Conservation (phyloP, 1,284 basidiomycete species). For the Pseudomicrostroma phylloplanum region DNA sequence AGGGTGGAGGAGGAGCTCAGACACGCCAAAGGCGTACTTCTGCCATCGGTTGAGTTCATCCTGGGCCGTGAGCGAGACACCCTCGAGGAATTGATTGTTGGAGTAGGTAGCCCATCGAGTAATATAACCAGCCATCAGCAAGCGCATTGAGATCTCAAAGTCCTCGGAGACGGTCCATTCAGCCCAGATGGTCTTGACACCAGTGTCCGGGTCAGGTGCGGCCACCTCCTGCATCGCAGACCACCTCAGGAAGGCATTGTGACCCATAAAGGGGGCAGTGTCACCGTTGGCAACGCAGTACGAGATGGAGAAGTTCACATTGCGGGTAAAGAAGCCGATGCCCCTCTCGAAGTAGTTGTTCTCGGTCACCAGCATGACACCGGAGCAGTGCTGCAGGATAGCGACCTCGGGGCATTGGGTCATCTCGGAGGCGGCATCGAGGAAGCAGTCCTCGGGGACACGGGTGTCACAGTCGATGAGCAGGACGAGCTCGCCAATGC, state of each 20-base stretch:
- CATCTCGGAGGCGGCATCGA: constrained; percentile 75
- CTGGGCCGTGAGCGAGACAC: constrained; percentile 68
- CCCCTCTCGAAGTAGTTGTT: constrained; percentile 79
- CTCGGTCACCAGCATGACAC: constrained; percentile 70
- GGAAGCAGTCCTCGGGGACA: constrained; percentile 76
- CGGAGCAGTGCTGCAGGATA: constrained; percentile 75
- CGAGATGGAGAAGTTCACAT: constrained; percentile 36
- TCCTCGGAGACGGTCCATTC: constrained; percentile 75
- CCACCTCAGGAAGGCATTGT: constrained; percentile 82
- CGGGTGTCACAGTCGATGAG: constrained; percentile 69
- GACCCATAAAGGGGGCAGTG: constrained; percentile 70
- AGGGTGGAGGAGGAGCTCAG: constrained; percentile 39
- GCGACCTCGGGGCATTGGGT: constrained; percentile 68
- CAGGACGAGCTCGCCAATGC: constrained; percentile 36
- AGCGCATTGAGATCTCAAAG: constrained; percentile 64
- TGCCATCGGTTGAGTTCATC: constrained; percentile 79
- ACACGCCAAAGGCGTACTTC: constrained; percentile 72
- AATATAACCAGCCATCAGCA: constrained; percentile 56
- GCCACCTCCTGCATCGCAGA: constrained; percentile 71
- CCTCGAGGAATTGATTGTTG: constrained; percentile 73
- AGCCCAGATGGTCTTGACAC: constrained; percentile 69
- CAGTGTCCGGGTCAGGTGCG: constrained; percentile 64
- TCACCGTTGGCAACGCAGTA: constrained; percentile 53
- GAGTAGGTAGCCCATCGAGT: constrained; percentile 80
- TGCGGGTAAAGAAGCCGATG: constrained; percentile 63